Evolutionary conservation across 805 yeast species (phyloP), one percentile per base, ranked within the genome.

Genomic region (Grigorovia humatica): DNA sequence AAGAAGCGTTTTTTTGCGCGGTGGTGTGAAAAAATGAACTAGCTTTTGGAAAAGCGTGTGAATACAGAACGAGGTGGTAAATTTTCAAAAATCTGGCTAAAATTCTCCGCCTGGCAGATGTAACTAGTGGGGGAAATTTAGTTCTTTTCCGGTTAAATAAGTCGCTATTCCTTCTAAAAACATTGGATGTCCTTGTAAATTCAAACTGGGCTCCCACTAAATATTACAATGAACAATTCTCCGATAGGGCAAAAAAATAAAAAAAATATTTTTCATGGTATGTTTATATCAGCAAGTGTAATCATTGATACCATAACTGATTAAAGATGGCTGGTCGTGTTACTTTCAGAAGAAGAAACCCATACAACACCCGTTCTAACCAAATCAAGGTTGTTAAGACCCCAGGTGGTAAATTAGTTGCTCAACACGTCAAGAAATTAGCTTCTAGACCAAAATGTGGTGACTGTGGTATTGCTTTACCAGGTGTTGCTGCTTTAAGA

Each of bases 301-400:
- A 38, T 38, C 3, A 38, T 38, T 15, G 8, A 38, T n/a, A 38
- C 17, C 42, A 38, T 3, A 38, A 38, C 15, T 38, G 42, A 38
- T 38, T 46, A 46, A 46, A 27, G 79, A 93, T 93, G 99, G 99
- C 96, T 76, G 96, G 89, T 81, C 91, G 99, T 85, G 95, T 90
- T 78, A 89, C 97, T 68, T 90, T 82, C 87, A 88, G 97, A 85
- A 88, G 95, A 83, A 88, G 96, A 84, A 90, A 89, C 78, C 96
- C 97, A 80, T 90, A 89, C 96, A 93, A 93, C 96, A 90, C 99
- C 85, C 85, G 84, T 78, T 93, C 99, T 69, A 93, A 93, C 96
- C 88, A 86, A 82, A 91, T 93, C 82, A 91, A 87, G 90, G 95
- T 91, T 78, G 96, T 91, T 70, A 93, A 91, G 88, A 93, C 99